Base-by-base conservation (phyloP, 495 filamentous ascomycete species). In the Parachaetomium inaequale region DNA sequence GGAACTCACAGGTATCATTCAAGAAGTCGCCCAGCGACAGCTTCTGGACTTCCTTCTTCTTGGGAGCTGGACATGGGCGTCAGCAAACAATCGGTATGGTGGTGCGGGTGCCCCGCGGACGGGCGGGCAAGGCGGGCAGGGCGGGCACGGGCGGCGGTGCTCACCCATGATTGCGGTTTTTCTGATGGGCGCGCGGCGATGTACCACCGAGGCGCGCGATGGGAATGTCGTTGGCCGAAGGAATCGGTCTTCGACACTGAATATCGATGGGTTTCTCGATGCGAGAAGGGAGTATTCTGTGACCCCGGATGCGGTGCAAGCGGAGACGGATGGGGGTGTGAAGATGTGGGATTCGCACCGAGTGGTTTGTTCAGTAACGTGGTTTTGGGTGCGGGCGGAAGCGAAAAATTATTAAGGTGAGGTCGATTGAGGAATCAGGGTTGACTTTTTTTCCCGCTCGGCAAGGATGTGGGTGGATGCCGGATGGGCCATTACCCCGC, bases 1-100 rank as follows among this genome's bases (percentile, higher is more conserved):
- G 59, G 49, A 72, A 77, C 76, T 71, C 81, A 96, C 93, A 86
- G 74, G 90, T 83, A 70, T 96, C 90, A 62, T 81, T 83, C 81
- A 98, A 81, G 82, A 99, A 98, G 68, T 87, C 86, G 77, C 90
- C 89, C 68, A 97, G 85, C 79, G 87, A 87, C 88, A 98, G 91
- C 85, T 94, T 98, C 75, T 78, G 72, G 82, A 91, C 87, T 76
- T 87, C 82, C 80, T 92, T 93, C 74, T 86, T 85, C 79, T 96
- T 96, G 56, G 91, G 92, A 81, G 90, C 92, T 96, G 71, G 54
- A 75, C 31, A 66, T 58, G 56, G 23, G 47, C n/a, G 70, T 84
- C 61, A 83, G 77, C 67, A 34, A 50, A 7, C 14, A 42, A 55
- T 46, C 19, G 42, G 40, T 28, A 45, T 45, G 58, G n/a, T 12